phyloP scores from a whole-genome alignment of 2,329 filamentous ascomycete species.

The Capronia coronata region DNA sequence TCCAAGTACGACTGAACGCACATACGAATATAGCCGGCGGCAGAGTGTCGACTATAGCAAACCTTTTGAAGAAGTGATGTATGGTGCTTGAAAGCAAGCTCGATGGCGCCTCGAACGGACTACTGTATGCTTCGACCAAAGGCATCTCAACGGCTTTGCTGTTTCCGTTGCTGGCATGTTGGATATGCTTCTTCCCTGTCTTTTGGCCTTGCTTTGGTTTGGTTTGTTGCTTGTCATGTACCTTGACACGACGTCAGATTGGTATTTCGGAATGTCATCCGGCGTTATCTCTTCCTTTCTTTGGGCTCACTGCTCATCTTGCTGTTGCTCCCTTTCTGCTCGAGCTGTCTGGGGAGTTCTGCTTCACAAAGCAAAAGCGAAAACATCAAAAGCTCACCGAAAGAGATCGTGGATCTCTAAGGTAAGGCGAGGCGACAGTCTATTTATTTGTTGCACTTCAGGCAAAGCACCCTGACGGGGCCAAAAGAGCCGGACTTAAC shows the following conservation, averaged over 20 bases:
- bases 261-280: too few species aligned
- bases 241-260: neutral
- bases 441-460: too few species aligned
- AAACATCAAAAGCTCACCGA: constrained; percentile 3
- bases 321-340: constrained; percentile 8
- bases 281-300: too few species aligned
- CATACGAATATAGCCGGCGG: constrained; percentile 12
- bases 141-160: neutral
- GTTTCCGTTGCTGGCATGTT: neutral
- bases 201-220: neutral
- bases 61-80: constrained; percentile 6
- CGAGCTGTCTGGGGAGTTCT: constrained; percentile 1
- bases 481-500: too few species aligned
- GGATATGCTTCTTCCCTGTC: neutral
- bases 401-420: constrained; percentile 9
- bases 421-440: constrained; percentile 1
- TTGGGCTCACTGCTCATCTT: neutral
- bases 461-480: too few species aligned
- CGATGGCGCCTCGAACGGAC: constrained; percentile 6
- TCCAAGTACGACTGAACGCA: constrained; percentile 11
- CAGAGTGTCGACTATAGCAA: constrained; percentile 21
- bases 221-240: neutral
- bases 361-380: constrained; percentile 2
- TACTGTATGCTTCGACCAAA: neutral
- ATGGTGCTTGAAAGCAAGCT: constrained; percentile 5